Conservation (phyloP, 495 filamentous ascomycete genomes). For the Xanthoparmelia taractica region DNA sequence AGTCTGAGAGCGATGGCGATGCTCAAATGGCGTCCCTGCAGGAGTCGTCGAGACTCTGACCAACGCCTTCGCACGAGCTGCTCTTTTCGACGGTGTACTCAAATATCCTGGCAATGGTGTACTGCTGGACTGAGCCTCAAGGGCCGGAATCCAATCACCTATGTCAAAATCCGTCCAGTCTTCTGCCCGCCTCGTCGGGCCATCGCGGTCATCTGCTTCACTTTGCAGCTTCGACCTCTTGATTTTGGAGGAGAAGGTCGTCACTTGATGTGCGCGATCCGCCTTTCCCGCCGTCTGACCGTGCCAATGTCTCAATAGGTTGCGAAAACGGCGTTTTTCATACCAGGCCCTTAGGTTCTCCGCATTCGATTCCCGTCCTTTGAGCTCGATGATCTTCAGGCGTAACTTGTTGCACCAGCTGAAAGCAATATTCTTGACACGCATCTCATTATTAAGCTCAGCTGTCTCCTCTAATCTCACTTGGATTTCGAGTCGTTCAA, state of each 20-base stretch:
- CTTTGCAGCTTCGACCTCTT: conserved; percentile 11
- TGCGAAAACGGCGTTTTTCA: conserved; percentile 46
- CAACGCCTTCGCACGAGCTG: conserved; percentile 44
- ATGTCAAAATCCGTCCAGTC: conserved; percentile 43
- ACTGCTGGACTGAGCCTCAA: conserved; percentile 35
- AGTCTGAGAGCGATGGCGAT: conserved; percentile 20
- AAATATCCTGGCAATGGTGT: conserved; percentile 46
- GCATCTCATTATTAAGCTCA: conserved; percentile 38
- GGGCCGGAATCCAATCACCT: conserved; percentile 35
- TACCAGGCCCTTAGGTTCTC: conserved; percentile 51
- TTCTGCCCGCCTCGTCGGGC: conserved; percentile 23
- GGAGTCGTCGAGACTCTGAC: conserved; percentile 48
- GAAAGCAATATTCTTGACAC: conserved; percentile 40
- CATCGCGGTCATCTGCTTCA: conserved; percentile 18
- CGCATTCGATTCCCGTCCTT: conserved; percentile 40
- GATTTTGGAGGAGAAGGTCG: conserved; percentile 3
- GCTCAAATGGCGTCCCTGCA: conserved; percentile 27
- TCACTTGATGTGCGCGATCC: conserved; percentile 22
- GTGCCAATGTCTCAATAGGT: conserved; percentile 53
- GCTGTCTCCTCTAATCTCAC: conserved; percentile 46
- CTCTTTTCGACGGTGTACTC: conserved; percentile 51
- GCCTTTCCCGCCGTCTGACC: conserved; percentile 39
- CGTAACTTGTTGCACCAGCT: conserved; percentile 44
- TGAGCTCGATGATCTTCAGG: conserved; percentile 45
- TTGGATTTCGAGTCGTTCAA: conserved; percentile 34